phyloP scores from a whole-genome alignment of 352 stramenopile species.

The Hyphochytrium catenoides region DNA sequence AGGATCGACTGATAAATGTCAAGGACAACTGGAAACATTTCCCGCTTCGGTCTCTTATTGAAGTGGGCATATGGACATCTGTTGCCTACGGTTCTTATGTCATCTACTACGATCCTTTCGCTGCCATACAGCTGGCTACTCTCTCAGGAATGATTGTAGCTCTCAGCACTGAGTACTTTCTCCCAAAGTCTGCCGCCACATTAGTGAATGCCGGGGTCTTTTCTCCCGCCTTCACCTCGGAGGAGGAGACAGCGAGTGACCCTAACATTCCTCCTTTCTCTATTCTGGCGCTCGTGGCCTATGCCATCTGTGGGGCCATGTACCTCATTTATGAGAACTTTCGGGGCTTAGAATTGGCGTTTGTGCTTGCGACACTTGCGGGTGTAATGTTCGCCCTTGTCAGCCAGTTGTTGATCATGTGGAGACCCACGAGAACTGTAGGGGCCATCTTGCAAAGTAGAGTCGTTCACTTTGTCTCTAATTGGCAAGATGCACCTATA shows the following conservation, averaged over 20 bases:
- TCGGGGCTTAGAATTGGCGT: constrained; percentile 50
- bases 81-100: constrained; percentile 48
- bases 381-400: constrained; percentile 48
- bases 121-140: constrained; percentile 34
- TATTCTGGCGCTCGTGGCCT: constrained; percentile 36
- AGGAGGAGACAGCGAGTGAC: constrained; percentile 20
- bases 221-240: constrained; percentile 31
- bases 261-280: constrained; percentile 39
- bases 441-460: constrained; percentile 39
- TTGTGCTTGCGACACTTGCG: constrained; percentile 41
- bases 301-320: constrained; percentile 32
- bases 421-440: constrained; percentile 36
- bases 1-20: constrained; percentile 33
- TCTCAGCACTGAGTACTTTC: constrained; percentile 31
- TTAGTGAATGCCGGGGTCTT: too few relatives aligned
- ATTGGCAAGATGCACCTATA: constrained; percentile 40
- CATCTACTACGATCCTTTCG: constrained; percentile 35
- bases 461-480: constrained; percentile 40
- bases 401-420: constrained; percentile 51
- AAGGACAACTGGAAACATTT: constrained; percentile 47
- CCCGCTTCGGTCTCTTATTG: constrained; percentile 42
- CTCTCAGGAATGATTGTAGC: constrained; percentile 45
- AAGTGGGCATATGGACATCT: constrained; percentile 30
- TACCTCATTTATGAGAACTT: constrained; percentile 58
- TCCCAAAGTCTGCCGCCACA: too few relatives aligned